Evolutionary conservation across 140 eudicot genomes (phyloP).

Genomic region (Cichorium intybus): DNA sequence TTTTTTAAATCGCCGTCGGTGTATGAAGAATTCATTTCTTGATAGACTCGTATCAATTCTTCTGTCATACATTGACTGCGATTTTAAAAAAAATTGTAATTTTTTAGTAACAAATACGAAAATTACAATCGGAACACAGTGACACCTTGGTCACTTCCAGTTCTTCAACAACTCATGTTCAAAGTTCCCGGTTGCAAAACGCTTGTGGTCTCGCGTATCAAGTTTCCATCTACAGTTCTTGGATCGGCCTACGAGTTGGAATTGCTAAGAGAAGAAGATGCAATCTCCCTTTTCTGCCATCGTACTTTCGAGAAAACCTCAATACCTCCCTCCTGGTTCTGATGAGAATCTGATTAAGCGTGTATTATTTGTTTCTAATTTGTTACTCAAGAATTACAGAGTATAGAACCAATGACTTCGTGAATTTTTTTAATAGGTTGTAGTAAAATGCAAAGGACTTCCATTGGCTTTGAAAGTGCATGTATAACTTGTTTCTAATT

Average conservation of each 20-base stretch:
- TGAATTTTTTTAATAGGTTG: constrained; percentile 42
- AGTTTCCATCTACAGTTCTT: constrained; percentile 52
- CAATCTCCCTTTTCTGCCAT: constrained; percentile 68
- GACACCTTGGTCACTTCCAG: constrained; percentile 57
- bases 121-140: constrained; percentile 32
- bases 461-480: constrained; percentile 92
- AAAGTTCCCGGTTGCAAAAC: constrained; percentile 78
- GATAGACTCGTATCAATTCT: no score
- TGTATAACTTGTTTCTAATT: no score
- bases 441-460: constrained; percentile 75
- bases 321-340: constrained; percentile 42
- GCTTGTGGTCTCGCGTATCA: constrained; percentile 69
- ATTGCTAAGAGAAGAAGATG: constrained; percentile 62
- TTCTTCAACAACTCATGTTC: constrained; percentile 58
- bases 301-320: constrained; percentile 56
- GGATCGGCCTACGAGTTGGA: constrained; percentile 61
- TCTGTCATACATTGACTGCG: no score
- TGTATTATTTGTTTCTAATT: constrained; percentile 36
- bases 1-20: no score
- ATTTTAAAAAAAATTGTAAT: no score
- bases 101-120: no score
- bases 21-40: no score
- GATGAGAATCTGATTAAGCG: constrained; percentile 52
- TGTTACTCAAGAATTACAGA: not conserved
- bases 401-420: not conserved